Percentiles rank a stretch among this genome's conserved stretches.
Evolutionary conservation across 495 filamentous ascomycete genomes (phyloP).

Genomic region (Daldinia grandis): DNA sequence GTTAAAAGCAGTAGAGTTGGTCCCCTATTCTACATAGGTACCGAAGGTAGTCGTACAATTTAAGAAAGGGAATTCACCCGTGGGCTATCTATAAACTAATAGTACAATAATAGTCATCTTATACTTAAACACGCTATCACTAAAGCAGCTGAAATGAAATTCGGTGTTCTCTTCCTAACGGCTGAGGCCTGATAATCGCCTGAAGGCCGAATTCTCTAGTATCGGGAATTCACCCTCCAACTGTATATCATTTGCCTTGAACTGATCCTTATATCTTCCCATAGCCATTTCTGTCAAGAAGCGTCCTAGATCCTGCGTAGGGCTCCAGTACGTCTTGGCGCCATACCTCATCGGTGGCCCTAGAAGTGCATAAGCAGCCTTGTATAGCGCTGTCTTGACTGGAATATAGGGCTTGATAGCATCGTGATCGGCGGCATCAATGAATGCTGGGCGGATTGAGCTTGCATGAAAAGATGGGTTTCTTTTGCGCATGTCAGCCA

Average conservation of each 20-base stretch:
- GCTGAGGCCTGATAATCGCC: slow-evolving; percentile 33
- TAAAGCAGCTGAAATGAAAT: not conserved
- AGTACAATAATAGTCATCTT: not conserved
- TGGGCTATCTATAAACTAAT: not conserved
- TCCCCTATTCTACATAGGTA: too few species aligned
- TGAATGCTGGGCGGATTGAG: slow-evolving; percentile 61
- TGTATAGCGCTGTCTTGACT: slow-evolving; percentile 13
- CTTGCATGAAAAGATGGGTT: slow-evolving; percentile 58
- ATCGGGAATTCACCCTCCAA: slow-evolving; percentile 44
- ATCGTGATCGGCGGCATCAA: slow-evolving; percentile 59
- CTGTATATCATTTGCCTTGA: slow-evolving; percentile 38
- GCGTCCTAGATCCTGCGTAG: slow-evolving; percentile 52
- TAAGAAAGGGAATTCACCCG: not conserved
- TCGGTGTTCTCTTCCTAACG: slow-evolving; percentile 1
- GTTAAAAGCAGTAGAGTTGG: not conserved
- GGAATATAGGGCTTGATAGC: slow-evolving; percentile 61
- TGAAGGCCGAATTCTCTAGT: slow-evolving; percentile 39
- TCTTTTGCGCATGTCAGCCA: slow-evolving; percentile 52
- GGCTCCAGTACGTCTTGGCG: slow-evolving; percentile 46
- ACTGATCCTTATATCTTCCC: slow-evolving; percentile 48
- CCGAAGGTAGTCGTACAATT: not conserved
- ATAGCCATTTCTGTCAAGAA: slow-evolving; percentile 66
- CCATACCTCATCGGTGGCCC: slow-evolving; percentile 11
- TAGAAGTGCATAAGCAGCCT: slow-evolving; percentile 14
- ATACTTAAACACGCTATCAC: not conserved